Conservation (phyloP, 495 filamentous ascomycete genomes). For the Penicillium waksmanii region DNA sequence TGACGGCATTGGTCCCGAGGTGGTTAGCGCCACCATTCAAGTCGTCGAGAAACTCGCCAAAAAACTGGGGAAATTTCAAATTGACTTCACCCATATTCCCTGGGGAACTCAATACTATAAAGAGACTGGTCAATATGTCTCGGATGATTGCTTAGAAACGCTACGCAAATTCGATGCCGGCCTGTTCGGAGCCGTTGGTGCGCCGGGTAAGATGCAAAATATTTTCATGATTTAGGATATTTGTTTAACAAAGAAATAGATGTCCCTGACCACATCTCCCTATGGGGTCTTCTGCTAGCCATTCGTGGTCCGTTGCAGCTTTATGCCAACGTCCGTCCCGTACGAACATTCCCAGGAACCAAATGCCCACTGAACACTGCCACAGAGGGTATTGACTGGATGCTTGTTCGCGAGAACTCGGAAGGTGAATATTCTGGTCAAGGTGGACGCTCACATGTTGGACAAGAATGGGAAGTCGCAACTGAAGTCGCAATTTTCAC, state of each 20-base stretch:
- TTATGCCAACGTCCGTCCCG: constrained; percentile 55
- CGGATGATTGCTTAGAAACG: constrained; percentile 41
- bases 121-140: constrained; percentile 43
- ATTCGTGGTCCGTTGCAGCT: constrained; percentile 54
- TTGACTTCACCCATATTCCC: constrained; percentile 43
- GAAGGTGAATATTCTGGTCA: constrained; percentile 58
- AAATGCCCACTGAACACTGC: constrained; percentile 45
- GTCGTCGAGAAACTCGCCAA: constrained; percentile 40
- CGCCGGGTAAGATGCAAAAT: constrained; percentile 27
- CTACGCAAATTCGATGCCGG: constrained; percentile 47
- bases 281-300: constrained; percentile 53
- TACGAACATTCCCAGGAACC: constrained; percentile 46
- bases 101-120: constrained; percentile 49
- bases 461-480: constrained; percentile 47
- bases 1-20: constrained; percentile 49
- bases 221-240: not conserved
- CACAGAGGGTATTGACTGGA: constrained; percentile 47
- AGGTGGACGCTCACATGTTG: constrained; percentile 47
- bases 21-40: constrained; percentile 39
- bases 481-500: constrained; percentile 56
- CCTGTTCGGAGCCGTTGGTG: constrained; percentile 53
- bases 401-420: constrained; percentile 54
- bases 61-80: constrained; percentile 36
- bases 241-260: constrained; percentile 29
- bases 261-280: constrained; percentile 55